Percentiles rank a stretch among this genome's conserved stretches.
Conservation (phyloP, 495 filamentous ascomycete genomes). For the Penicillium coprophilum region DNA sequence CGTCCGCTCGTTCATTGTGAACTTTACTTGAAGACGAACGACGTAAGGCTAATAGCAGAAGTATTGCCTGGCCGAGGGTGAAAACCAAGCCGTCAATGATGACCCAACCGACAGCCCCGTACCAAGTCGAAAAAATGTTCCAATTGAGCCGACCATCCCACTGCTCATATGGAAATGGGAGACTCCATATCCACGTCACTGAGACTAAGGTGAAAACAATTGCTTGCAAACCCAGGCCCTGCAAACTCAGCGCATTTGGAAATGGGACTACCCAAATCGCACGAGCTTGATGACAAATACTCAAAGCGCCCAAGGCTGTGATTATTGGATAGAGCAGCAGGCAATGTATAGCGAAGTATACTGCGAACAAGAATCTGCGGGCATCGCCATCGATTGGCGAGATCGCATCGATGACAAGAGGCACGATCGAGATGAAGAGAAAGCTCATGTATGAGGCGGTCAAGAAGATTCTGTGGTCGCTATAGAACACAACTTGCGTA, state of each 20-base stretch:
- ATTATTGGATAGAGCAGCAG: not conserved
- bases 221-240: not conserved
- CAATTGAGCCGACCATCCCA: not conserved
- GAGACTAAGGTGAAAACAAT: not conserved
- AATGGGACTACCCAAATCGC: not conserved
- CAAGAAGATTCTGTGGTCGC: not conserved
- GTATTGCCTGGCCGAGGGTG: not conserved
- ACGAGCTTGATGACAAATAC: not conserved
- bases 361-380: not conserved
- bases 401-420: not conserved
- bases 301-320: not conserved
- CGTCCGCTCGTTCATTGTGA: not conserved
- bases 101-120: not conserved
- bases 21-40: not conserved
- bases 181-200: slow-evolving; percentile 1
- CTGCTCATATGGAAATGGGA: not conserved
- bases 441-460: not conserved
- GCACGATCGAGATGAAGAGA: not conserved
- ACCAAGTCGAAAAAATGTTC: not conserved
- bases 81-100: not conserved
- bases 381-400: not conserved
- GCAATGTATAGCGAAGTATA: not conserved
- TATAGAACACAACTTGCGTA: not conserved
- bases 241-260: not conserved
- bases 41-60: not conserved